Evolutionary conservation across 176 grass and related monocot genomes (phyloP), one percentile per base, ranked within the genome.

Genomic region (Zizania latifolia): DNA sequence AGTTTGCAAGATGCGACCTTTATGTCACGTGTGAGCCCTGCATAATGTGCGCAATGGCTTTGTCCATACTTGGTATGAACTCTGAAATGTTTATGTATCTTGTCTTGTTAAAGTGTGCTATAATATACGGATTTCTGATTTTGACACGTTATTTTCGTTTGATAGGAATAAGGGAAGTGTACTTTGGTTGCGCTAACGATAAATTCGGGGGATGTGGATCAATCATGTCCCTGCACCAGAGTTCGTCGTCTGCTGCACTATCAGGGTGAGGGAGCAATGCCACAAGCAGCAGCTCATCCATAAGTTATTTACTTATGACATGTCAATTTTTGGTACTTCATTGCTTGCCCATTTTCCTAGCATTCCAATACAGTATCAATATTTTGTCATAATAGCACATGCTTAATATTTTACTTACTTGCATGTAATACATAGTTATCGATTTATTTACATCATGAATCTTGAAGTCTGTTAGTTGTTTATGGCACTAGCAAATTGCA

Each of bases 181-280:
- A 86, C 76, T 99, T 67, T 76, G 95, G 95, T 22, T 99, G 95
- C 82, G 65, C 82, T 23, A 99, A 92, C 65, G 89, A 99, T 60
- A 99, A 94, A 82, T 99, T 99, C 13, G 89, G 95, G 56, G 95
- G 95, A 65, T 99, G 95, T 44, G 95, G 95, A 75, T 99, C 91
- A 44, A 69, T 99, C 72, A 84, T 99, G 81, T 92, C 95, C 19
- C 29, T 99, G 33, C 95, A 92, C 12, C 61, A 90, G 57, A 74
- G 65, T 59, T 38, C 60, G 62, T 67, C 51, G 1, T 62, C 81
- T 32, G 75, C 83, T 29, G 84, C 88, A 57, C 81, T 85, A 29
- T 70, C 81, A 77, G 68, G 87, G 91, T 93, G 62, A 82, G 81
- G 15, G 1, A 38, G 19, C 48, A 62, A 55, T 21, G n/a, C 4